Percentiles rank a stretch among this genome's conserved stretches.
Evolutionary conservation across 2,329 filamentous ascomycete genomes (phyloP).

Genomic region (Diaporthe australafricana): DNA sequence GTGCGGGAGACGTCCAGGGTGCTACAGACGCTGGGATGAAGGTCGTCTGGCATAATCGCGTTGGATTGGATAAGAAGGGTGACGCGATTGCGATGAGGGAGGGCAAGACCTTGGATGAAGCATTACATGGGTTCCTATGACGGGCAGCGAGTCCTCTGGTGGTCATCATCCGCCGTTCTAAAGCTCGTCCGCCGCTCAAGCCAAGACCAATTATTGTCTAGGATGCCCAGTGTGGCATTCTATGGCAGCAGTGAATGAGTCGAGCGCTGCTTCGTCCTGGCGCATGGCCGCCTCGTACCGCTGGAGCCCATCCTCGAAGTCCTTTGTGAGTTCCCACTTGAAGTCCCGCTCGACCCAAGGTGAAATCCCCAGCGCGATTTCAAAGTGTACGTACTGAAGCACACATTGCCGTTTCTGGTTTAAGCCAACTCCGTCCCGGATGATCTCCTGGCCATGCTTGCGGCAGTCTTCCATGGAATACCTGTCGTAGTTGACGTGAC

Average conservation of each 20-base stretch:
- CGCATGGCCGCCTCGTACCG: background rate
- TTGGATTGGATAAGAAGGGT: conserved; percentile 44
- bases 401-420: background rate
- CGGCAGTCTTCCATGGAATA: background rate
- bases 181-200: background rate
- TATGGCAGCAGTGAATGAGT: background rate
- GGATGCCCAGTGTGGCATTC: too few relatives aligned
- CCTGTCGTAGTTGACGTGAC: conserved; percentile 30
- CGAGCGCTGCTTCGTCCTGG: conserved; percentile 10
- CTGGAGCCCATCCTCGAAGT: conserved; percentile 22
- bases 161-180: background rate
- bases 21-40: conserved; percentile 51
- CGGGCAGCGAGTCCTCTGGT: too few relatives aligned
- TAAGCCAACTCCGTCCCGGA: conserved; percentile 8
- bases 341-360: conserved; percentile 32
- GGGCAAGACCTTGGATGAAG: conserved; percentile 40
- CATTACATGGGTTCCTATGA: conserved; percentile 38
- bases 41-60: conserved; percentile 53
- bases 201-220: background rate
- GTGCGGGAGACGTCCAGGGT: conserved; percentile 53
- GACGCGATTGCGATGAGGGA: conserved; percentile 42
- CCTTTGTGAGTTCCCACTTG: background rate
- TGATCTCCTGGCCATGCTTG: background rate
- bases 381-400: conserved; percentile 28
- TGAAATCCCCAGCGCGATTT: background rate